These are phyloP conservation scores for Neofusicoccum cordaticola DNA, from an alignment of 2,329 filamentous ascomycete genomes.

Conservation along the genomic window DNA sequence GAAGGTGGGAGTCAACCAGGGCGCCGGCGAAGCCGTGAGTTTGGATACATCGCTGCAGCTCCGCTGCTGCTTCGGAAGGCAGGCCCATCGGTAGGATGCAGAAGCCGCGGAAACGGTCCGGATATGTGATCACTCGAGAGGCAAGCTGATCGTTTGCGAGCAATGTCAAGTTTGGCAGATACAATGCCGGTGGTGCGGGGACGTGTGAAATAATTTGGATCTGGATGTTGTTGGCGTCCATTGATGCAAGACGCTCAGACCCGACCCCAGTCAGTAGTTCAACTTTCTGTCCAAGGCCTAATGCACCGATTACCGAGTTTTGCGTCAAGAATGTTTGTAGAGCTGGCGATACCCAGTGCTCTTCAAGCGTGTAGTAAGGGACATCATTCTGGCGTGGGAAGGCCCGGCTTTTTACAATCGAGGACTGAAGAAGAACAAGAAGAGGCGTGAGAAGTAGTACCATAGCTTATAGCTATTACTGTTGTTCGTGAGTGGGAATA, in stretches of 20 bases:
- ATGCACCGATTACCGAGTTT: neutral
- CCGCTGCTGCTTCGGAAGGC: slow-evolving; percentile 30
- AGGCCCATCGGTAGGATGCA: slow-evolving; percentile 41
- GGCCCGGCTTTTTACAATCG: no score
- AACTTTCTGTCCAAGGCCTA: neutral
- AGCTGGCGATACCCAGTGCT: slow-evolving; percentile 7
- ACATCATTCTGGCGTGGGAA: neutral
- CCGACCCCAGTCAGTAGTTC: neutral
- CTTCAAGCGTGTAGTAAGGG: slow-evolving; percentile 12
- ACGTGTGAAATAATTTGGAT: slow-evolving; percentile 15
- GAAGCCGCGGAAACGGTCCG: slow-evolving; percentile 42
- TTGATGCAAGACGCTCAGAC: neutral
- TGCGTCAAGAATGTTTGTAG: neutral
- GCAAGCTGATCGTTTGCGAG: neutral
- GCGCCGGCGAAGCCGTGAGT: neutral
- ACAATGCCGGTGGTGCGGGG: neutral
- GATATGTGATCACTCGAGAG: neutral
- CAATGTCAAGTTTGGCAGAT: neutral
- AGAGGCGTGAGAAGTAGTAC: no score
- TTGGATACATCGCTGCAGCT: neutral
- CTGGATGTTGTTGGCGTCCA: slow-evolving; percentile 14
- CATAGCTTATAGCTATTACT: no score
- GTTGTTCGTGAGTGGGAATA: no score
- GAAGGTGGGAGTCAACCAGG: neutral
- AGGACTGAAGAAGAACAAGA: no score